A percentile compares a stretch with the other conserved stretches of the same genome.
Evolutionary conservation across 176 grass and related monocot species (phyloP).

Genomic region (Echinochloa phyllopogon): DNA sequence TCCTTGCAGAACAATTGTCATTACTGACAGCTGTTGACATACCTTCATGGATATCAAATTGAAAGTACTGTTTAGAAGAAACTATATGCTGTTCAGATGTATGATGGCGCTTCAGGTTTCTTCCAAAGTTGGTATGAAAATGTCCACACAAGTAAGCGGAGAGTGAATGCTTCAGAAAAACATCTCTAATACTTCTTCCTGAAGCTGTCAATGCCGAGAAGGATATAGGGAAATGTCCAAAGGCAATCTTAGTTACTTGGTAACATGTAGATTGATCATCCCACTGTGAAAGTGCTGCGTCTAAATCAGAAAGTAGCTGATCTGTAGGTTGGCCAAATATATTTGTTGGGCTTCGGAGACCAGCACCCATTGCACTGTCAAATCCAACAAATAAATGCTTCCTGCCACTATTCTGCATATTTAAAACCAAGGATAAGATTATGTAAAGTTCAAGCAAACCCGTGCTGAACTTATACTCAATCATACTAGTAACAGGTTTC

Average conservation of each 20-base stretch:
- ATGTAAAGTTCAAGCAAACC: background rate
- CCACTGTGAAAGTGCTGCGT: constrained; percentile 52
- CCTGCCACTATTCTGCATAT: constrained; percentile 47
- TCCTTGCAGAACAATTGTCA: constrained; percentile 35
- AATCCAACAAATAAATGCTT: constrained; percentile 63
- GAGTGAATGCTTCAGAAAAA: constrained; percentile 62
- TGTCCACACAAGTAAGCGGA: constrained; percentile 59
- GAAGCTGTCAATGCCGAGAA: constrained; percentile 53
- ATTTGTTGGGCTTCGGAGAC: constrained; percentile 56
- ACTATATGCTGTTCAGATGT: background rate
- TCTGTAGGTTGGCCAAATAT: constrained; percentile 57
- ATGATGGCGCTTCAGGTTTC: constrained; percentile 65
- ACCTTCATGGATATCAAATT: constrained; percentile 48
- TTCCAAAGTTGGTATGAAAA: constrained; percentile 58
- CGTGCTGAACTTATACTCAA: background rate
- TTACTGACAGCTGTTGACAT: background rate
- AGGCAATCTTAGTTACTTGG: constrained; percentile 46
- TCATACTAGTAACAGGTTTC: background rate
- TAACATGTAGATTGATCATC: constrained; percentile 26
- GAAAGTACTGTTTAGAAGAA: constrained; percentile 44
- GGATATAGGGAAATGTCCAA: constrained; percentile 63
- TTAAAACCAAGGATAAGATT: background rate
- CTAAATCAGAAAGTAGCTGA: constrained; percentile 47
- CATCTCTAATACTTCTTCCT: constrained; percentile 47
- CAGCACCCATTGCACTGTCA: constrained; percentile 48